Base-by-base conservation (phyloP, 768 basidiomycete species). In the Gautieria morchelliformis region DNA sequence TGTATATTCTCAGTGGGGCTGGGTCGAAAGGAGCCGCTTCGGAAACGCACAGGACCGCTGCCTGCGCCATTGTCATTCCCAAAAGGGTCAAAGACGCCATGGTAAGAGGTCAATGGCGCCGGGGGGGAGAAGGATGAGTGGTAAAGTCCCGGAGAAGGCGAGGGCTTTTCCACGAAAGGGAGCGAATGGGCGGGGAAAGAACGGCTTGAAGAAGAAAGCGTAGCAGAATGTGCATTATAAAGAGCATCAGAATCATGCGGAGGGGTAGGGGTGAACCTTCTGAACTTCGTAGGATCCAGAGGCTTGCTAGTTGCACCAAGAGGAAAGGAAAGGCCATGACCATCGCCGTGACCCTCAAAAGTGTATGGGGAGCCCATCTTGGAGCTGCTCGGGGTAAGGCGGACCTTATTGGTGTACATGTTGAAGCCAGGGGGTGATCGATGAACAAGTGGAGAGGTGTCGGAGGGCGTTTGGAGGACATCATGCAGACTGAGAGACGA, bases 401-500 rank as follows among this genome's bases (percentile, higher is more conserved):
- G 45, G 37, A 37, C n/a, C 46, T 49, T 47, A 30, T 47, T 50
- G 42, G 14, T 19, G 24, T 46, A 37, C 17, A 53, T 48, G 53
- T 52, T 51, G 9, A 48, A 37, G n/a, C 20, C 51, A 42, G 55
- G 30, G 35, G 49, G 37, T 8, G 30, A 45, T 50, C 56, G 49
- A 50, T 17, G 56, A 20, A 46, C 33, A 9, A 57, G 22, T 27
- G 87, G 87, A 14, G 85, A 87, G 51, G 84, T 72, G 63, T 88
- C 86, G 41, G 85, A 83, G 1, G 87, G 87, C 0, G 87, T 89
- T 58, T 88, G 70, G 19, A 89, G 76, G 17, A 53, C 51, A 46
- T 53, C 53, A 12, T 54, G 20, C 19, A 46, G 49, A n/a, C 45
- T 48, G 22, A 50, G 54, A 17, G 61, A 62, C 14, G 51, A 59